Evolutionary conservation across 2,329 filamentous ascomycete genomes (phyloP), one percentile per base, ranked within the genome.

Genomic region (Emmonsia crescens): DNA sequence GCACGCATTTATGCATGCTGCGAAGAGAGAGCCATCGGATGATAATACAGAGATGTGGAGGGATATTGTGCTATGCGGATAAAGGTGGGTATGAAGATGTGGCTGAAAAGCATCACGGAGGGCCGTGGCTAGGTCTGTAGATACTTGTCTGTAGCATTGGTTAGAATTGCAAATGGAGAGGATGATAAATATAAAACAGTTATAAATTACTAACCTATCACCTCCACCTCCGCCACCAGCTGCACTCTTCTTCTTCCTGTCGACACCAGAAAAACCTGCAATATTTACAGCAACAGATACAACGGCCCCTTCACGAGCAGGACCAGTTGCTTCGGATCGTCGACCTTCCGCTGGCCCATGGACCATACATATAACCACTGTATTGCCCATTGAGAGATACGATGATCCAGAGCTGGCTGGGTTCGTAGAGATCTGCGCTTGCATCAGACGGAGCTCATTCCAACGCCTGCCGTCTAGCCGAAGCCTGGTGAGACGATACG

Each of bases 341-440:
- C 82, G 76, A 57, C 82, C 82, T 76, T 99, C 94, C 44, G 84
- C 85, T 0, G 94, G 94, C 0, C 94, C 94, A 1, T 87, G 85
- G 56, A 99, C 87, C 29, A 92, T 91, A 76, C 93, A 96, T 77
- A 97, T 89, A 68, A 99, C 88, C 73, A 96, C 94, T 27, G 94
- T 99, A 77, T 97, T 96, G 69, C 94, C 94, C 87, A 96, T 96
- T 73, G 96, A 91, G 63, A 97, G 85, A 76, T 96, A 96, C 64
- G 88, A 90, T 52, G 89, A 96, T 42, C 94, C 94, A 69, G 97
- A 94, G 61, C 92, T 91, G 57, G 92, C 88, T 64, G 92, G 88
- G 76, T 96, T 94, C 1, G 91, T 96, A 64, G 88, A 89, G 72
- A 99, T 91, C 76, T 95, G 89, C 56, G 89, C 93, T 71, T 91